Base-by-base conservation (phyloP, 805 yeast genomes). In the Saccharomyces paradoxus region DNA sequence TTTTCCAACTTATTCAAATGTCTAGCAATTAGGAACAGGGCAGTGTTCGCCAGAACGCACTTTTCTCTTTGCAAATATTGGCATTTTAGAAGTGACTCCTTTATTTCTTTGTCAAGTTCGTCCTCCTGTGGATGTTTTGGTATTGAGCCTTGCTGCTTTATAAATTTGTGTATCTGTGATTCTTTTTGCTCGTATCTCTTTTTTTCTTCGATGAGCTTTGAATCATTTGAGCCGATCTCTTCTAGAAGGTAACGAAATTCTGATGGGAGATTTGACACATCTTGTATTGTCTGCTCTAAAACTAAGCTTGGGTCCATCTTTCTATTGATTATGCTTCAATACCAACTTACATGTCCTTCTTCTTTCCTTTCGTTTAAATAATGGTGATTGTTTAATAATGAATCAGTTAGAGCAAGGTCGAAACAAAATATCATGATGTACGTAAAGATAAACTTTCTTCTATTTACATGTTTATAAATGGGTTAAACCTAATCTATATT, bases 271-370 rank as follows among this genome's bases (percentile, higher is more conserved):
- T 91, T 92, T 10, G 92, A 82, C 47, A 92, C 75, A 60, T 82
- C 86, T 65, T 81, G 84, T 4, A 85, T 80, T 55, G 85, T 83
- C 61, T 85, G 87, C 59, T 86, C 92, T 41, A 86, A 69, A 7
- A 84, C 79, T 0, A 94, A 81, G n/a, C 96, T 90, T 3, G 97
- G 91, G 71, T 91, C 98, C 96, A 89, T 89, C 26, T 2, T 2
- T 50, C 44, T 17, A 37, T 37, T 21, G 22, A 14, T 41, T 37
- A 9, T 50, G 21, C 8, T 22, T 22, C n/a, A n/a, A n/a, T 48
- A 26, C 17, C 1, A 3, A 21, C 44, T 17, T 21, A 17, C 17
- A 8, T 17, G 5, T 37, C 13, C 12, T 10, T 37, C 17, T 37
- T 37, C 22, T 37, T 14, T 17, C 24, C 3, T 37, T 37, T 10